Percentiles rank a stretch among this genome's conserved stretches.
These are phyloP conservation scores for Cladosporium sp. DNA, from an alignment of 2,329 filamentous ascomycete species.

Conservation along the genomic window DNA sequence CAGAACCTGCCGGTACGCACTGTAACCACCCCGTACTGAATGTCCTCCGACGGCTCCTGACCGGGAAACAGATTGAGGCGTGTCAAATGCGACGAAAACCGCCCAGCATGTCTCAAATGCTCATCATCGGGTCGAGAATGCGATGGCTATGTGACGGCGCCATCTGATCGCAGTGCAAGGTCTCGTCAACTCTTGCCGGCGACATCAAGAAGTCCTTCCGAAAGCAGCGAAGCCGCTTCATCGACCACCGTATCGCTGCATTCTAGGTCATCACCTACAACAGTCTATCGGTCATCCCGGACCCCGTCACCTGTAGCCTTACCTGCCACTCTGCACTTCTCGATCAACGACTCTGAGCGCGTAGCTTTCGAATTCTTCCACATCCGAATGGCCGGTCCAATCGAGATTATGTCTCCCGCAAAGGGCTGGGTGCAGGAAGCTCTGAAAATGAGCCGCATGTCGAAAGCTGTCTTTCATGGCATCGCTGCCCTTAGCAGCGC, in stretches of 20 bases:
- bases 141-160: constrained; percentile 44
- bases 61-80: constrained; percentile 44
- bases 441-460: background rate
- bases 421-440: constrained; percentile 7
- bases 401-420: constrained; percentile 4
- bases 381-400: background rate
- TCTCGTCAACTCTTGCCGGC: constrained; percentile 6
- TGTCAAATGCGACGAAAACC: constrained; percentile 53
- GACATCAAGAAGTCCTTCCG: constrained; percentile 1
- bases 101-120: constrained; percentile 49
- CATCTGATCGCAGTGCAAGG: background rate
- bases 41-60: background rate
- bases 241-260: background rate
- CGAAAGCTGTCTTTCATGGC: constrained; percentile 8
- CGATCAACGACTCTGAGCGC: constrained; percentile 1
- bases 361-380: constrained; percentile 10
- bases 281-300: background rate
- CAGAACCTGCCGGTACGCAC: constrained; percentile 12
- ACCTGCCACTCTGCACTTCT: background rate
- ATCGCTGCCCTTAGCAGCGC: constrained; percentile 8
- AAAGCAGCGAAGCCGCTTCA: background rate
- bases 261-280: background rate
- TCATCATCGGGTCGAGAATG: constrained; percentile 50
- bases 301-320: background rate
- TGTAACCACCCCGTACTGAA: no score